Base-by-base conservation (phyloP, 2,329 filamentous ascomycete genomes). In the Cercospora sp. region DNA sequence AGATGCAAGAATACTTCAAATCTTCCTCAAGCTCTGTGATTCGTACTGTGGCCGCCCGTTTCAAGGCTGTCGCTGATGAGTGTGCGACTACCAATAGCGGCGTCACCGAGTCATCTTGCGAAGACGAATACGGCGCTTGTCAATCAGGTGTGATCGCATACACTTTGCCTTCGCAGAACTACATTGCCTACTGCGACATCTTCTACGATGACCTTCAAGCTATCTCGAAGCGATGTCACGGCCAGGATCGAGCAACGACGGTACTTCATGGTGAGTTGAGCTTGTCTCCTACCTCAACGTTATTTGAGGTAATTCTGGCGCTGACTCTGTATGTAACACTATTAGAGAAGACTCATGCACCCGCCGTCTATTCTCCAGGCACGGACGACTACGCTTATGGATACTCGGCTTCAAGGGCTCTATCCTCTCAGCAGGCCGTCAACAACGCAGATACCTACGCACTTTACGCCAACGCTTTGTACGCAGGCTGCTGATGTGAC, bases 371-470 rank as follows among this genome's bases (percentile, higher is more conserved):
- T 68, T 76, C 71, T 69, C 86, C 86, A 65, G 86, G 87, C 8
- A 90, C 88, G 1, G 77, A 83, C 1, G 89, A 91, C 74, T 80
- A 84, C 63, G 85, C 81, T 28, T 87, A 87, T 71, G 88, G 86
- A 30, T 90, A 89, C 73, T 76, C 81, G 5, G 82, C 82, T 61
- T 76, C 79, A 6, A 81, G 75, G 3, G 74, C 78, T 5, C 76
- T 91, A 69, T 81, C 78, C 5, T 81, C 81, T 0, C 72, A 77
- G 3, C 78, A 86, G 74, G 88, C 88, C 60, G 74, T 90, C 8
- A 81, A 84, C 73, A 89, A 91, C 70, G 89, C 89, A n/a, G 89
- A 91, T 75, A 86, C 84, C 0, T 90, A 83, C 73, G 83, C 84
- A 6, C 77, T 87, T 30, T 87, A 83, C 72, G 83, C 85, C 9